Base-by-base conservation (phyloP, 257 asterid genomes). In the Lantana camara region DNA sequence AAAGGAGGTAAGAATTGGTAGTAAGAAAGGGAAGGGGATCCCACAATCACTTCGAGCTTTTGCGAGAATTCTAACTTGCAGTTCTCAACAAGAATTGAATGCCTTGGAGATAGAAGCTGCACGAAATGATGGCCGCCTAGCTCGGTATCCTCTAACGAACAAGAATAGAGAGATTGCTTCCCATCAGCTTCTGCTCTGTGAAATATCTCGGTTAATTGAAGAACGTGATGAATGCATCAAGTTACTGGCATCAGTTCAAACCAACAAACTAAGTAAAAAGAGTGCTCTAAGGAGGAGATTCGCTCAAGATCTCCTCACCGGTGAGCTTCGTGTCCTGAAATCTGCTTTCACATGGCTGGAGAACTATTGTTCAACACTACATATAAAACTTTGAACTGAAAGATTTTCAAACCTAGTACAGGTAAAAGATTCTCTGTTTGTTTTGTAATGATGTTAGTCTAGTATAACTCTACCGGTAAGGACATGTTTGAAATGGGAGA, bases 41-140 rank as follows among this genome's bases (percentile, higher is more conserved):
- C 97, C 97, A 22, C 87, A 85, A 73, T 73, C 95, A 35, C 72
- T 82, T 49, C 95, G 96, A 67, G 95, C 99, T 68, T 93, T 90
- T 77, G 85, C 83, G 63, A 94, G 99, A 20, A 63, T 93, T 67
- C 20, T 87, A 64, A 76, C 82, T 41, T 85, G 89, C 60, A 62
- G 68, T 41, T 77, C 89, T 69, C 71, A 71, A 73, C 71, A 69
- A 82, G 96, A 93, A 73, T 54, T 93, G 44, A 76, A 75, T 73
- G 77, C 55, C 45, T 72, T 90, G 82, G 89, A 17, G 23, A 56
- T 17, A 32, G 95, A 84, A 77, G 96, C 92, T 77, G 82, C 73
- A 32, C 50, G 54, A 57, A 79, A 52, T 62, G 96, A 93, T 73
- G 96, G 95, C 50, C 79, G 97, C 51, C 74, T 90, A 62, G 97